Percentiles rank a stretch among this genome's conserved stretches.
phyloP scores from a whole-genome alignment of 1,139 yeast species.

The Zygotorulaspora mrakii region DNA sequence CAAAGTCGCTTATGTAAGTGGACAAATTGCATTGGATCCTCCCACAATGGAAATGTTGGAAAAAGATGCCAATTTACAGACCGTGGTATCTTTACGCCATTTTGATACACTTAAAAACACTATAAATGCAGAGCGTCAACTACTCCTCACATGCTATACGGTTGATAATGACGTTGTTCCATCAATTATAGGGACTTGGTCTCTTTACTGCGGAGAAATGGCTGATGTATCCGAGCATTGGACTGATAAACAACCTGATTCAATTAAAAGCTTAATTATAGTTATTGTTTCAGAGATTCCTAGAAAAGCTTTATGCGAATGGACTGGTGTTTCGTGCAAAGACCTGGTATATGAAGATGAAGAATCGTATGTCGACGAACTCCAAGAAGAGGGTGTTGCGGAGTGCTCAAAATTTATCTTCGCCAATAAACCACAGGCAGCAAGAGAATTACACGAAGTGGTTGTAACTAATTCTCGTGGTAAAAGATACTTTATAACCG shows the following conservation, averaged over 20 bases:
- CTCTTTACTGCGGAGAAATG: conserved; percentile 26
- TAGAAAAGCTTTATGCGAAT: conserved; percentile 65
- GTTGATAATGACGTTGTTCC: conserved; percentile 38
- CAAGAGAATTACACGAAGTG: conserved; percentile 7
- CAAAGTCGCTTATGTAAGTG: conserved; percentile 65
- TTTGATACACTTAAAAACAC: conserved; percentile 58
- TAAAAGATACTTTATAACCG: conserved; percentile 18
- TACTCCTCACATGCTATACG: conserved; percentile 54
- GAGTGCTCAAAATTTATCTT: not conserved
- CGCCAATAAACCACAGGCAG: not conserved
- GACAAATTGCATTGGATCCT: conserved; percentile 87
- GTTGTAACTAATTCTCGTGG: conserved; percentile 8
- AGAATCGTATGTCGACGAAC: conserved; percentile 45
- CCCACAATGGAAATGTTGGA: conserved; percentile 51
- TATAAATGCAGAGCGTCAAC: conserved; percentile 45
- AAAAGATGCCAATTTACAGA: conserved; percentile 37
- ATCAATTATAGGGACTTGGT: conserved; percentile 43
- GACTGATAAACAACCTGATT: conserved; percentile 30
- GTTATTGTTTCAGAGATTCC: conserved; percentile 66
- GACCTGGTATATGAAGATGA: conserved; percentile 33
- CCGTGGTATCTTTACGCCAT: conserved; percentile 67
- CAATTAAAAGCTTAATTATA: conserved; percentile 42
- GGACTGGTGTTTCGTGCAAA: conserved; percentile 62
- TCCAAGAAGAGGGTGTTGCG: conserved; percentile 3
- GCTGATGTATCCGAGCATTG: conserved; percentile 27